Percentiles rank a stretch among this genome's conserved stretches.
Evolutionary conservation across 2,329 filamentous ascomycete species (phyloP).

Genomic region (Zymoseptoria passerinii): DNA sequence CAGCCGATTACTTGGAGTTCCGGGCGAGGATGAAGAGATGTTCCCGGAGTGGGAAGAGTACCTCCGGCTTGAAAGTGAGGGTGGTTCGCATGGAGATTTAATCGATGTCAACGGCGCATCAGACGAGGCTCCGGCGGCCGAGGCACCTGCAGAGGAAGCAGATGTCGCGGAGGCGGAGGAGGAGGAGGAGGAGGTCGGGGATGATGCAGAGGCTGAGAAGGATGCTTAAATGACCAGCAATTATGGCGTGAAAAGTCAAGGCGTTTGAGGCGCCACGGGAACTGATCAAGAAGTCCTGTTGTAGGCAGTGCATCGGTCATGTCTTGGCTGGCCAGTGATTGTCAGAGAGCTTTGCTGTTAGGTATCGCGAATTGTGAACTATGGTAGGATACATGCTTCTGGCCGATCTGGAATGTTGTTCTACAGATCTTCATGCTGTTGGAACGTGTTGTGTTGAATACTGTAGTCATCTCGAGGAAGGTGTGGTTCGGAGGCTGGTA

Average conservation of each 20-base stretch:
- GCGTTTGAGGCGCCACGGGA: not conserved
- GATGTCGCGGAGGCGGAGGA: constrained; percentile 10
- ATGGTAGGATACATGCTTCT: not conserved
- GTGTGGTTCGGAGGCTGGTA: too few relatives aligned
- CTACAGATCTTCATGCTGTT: not conserved
- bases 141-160: constrained; percentile 9
- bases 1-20: constrained; percentile 71
- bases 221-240: not conserved
- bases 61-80: constrained; percentile 69
- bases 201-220: constrained; percentile 6
- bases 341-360: not conserved
- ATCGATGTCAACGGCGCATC: constrained; percentile 33
- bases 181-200: constrained; percentile 9
- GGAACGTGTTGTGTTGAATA: too few relatives aligned
- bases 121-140: constrained; percentile 11
- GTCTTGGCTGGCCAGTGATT: not conserved
- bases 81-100: constrained; percentile 39
- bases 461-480: too few relatives aligned
- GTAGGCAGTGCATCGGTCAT: not conserved
- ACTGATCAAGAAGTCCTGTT: not conserved
- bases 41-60: constrained; percentile 97
- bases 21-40: constrained; percentile 58
- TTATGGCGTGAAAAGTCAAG: not conserved
- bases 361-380: not conserved
- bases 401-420: not conserved